These are phyloP conservation scores for Aphanoascus verrucosus DNA, from an alignment of 2,329 filamentous ascomycete genomes.

Conservation along the genomic window DNA sequence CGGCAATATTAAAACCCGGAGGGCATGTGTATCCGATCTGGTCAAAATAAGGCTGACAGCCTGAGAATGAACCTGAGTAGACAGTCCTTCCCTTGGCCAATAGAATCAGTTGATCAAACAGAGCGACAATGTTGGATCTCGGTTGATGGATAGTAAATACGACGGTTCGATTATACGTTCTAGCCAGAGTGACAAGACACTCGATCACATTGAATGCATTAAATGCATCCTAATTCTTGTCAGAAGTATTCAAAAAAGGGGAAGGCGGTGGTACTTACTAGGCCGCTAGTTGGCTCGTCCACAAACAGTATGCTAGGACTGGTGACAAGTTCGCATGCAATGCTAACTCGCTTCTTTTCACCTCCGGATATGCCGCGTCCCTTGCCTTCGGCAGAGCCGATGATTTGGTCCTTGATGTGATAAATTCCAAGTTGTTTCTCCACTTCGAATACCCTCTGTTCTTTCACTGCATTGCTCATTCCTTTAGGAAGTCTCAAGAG, in stretches of 20 bases:
- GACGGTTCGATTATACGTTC: slow-evolving; percentile 92
- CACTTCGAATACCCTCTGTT: slow-evolving; percentile 82
- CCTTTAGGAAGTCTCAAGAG: slow-evolving; percentile 81
- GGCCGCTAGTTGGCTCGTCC: slow-evolving; percentile 90
- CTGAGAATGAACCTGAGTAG: slow-evolving; percentile 80
- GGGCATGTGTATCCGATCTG: slow-evolving; percentile 85
- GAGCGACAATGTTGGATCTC: slow-evolving; percentile 91
- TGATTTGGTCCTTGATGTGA: slow-evolving; percentile 86
- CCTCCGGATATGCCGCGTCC: slow-evolving; percentile 93
- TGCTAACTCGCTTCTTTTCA: slow-evolving; percentile 90
- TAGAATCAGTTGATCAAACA: slow-evolving; percentile 89
- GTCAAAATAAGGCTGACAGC: slow-evolving; percentile 89
- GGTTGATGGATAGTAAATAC: slow-evolving; percentile 98
- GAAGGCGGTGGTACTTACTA: slow-evolving; percentile 66
- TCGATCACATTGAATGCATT: slow-evolving; percentile 98
- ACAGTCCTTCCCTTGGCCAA: slow-evolving; percentile 82
- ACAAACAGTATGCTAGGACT: slow-evolving; percentile 95
- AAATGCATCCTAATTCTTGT: slow-evolving; percentile 56
- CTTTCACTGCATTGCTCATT: slow-evolving; percentile 80
- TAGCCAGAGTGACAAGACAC: slow-evolving; percentile 85
- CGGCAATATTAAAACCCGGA: slow-evolving; percentile 95
- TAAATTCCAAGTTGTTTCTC: slow-evolving; percentile 92
- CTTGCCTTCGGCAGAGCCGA: slow-evolving; percentile 89
- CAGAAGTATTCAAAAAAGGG: slow-evolving; percentile 4
- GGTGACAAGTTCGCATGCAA: slow-evolving; percentile 94